phyloP scores from a whole-genome alignment of 306 rosid species.

The Lathyrus tuberosus region DNA sequence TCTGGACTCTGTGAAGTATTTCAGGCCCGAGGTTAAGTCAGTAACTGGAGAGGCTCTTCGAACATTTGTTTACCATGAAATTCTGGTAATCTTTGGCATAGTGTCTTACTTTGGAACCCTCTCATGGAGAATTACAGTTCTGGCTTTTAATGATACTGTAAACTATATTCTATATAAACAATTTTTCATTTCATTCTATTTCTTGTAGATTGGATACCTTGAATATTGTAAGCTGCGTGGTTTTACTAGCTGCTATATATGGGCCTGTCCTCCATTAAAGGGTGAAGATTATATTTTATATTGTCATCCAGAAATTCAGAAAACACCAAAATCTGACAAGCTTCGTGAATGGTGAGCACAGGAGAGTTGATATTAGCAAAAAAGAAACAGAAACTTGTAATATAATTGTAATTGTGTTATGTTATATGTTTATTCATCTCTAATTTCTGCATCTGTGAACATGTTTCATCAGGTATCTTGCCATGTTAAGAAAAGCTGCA shows the following conservation, averaged over 20 bases:
- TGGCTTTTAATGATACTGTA: neutral
- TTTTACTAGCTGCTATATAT: slow-evolving; percentile 95
- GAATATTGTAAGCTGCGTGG: slow-evolving; percentile 97
- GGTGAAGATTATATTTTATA: slow-evolving; percentile 99
- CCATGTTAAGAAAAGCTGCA: slow-evolving; percentile 90
- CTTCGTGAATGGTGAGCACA: slow-evolving; percentile 92
- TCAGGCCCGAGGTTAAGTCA: slow-evolving; percentile 89
- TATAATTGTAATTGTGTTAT: slow-evolving; percentile 18
- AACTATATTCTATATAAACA: slow-evolving; percentile 9
- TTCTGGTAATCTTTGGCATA: slow-evolving; percentile 61
- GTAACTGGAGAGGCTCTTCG: slow-evolving; percentile 95
- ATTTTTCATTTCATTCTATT: slow-evolving; percentile 15
- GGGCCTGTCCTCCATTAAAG: slow-evolving; percentile 99
- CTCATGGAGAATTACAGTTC: slow-evolving; percentile 36
- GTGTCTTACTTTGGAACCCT: slow-evolving; percentile 26
- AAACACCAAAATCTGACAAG: slow-evolving; percentile 98
- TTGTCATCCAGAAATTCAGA: slow-evolving; percentile 98
- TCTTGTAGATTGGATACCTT: slow-evolving; percentile 86
- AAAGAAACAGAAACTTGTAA: slow-evolving; percentile 11
- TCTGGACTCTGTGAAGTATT: slow-evolving; percentile 96
- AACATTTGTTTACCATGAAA: slow-evolving; percentile 97
- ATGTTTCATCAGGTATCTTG: slow-evolving; percentile 69
- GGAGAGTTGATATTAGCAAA: neutral
- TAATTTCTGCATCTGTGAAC: slow-evolving; percentile 41
- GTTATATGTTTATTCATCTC: slow-evolving; percentile 28